Conservation (phyloP, 129 eudicot genomes). For the Apium graveolens region DNA sequence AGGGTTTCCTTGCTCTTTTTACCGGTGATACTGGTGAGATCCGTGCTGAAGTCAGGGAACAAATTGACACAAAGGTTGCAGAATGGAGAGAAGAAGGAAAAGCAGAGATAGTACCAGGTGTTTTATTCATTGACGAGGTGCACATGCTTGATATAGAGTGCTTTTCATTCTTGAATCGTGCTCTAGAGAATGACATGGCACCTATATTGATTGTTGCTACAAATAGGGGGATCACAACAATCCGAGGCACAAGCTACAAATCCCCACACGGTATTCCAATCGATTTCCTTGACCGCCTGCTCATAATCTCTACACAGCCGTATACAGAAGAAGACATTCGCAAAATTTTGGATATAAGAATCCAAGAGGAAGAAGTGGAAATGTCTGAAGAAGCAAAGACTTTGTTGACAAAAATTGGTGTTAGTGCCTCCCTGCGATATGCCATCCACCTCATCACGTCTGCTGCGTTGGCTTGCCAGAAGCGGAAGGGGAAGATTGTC, state of each 20-base stretch:
- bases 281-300: slow-evolving; percentile 76
- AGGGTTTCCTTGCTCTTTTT: slow-evolving; percentile 85
- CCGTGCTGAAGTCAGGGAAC: slow-evolving; percentile 87
- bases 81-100: slow-evolving; percentile 98
- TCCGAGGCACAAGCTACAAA: slow-evolving; percentile 84
- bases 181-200: slow-evolving; percentile 87
- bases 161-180: slow-evolving; percentile 84
- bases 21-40: slow-evolving; percentile 93
- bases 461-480: slow-evolving; percentile 70
- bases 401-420: slow-evolving; percentile 81
- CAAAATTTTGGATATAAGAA: slow-evolving; percentile 69
- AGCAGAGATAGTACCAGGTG: slow-evolving; percentile 90
- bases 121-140: slow-evolving; percentile 82
- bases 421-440: slow-evolving; percentile 63
- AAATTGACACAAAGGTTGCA: slow-evolving; percentile 87
- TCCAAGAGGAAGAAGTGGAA: slow-evolving; percentile 90
- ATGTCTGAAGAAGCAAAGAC: slow-evolving; percentile 80
- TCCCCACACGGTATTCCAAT: slow-evolving; percentile 94
- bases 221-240: slow-evolving; percentile 78
- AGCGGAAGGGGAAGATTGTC: slow-evolving; percentile 73
- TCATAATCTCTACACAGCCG: slow-evolving; percentile 78
- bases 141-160: slow-evolving; percentile 95
- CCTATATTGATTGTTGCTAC: slow-evolving; percentile 89
- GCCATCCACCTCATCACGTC: slow-evolving; percentile 75
- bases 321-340: slow-evolving; percentile 70